Percentiles rank a stretch among this genome's conserved stretches.
These are phyloP conservation scores for Selaginella moellendorffii DNA, from an alignment of 75 land plant species.

Conservation along the genomic window DNA sequence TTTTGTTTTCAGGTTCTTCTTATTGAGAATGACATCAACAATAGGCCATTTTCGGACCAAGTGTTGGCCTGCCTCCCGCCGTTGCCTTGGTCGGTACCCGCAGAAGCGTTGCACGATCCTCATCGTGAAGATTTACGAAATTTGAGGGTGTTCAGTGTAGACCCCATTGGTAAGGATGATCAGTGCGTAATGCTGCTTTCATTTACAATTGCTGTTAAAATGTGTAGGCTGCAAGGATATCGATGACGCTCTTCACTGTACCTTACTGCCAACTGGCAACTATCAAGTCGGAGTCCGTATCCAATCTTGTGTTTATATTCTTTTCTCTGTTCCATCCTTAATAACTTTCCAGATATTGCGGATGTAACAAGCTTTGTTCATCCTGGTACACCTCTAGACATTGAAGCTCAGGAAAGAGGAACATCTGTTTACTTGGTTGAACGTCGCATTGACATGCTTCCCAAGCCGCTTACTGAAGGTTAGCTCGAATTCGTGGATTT, in stretches of 20 bases:
- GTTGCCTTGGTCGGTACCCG: conserved; percentile 79
- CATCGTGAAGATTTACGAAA: conserved; percentile 66
- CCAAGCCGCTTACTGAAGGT: conserved; percentile 99
- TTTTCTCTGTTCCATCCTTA: background rate
- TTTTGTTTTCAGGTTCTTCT: conserved; percentile 54
- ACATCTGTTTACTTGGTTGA: conserved; percentile 98
- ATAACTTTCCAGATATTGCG: conserved; percentile 66
- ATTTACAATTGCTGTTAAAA: too few species aligned
- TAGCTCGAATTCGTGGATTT: background rate
- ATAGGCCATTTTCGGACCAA: conserved; percentile 85
- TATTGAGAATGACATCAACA: conserved; percentile 86
- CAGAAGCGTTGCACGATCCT: conserved; percentile 48
- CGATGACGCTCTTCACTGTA: conserved; percentile 97
- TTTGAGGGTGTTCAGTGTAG: conserved; percentile 81
- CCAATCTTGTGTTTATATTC: conserved; percentile 28
- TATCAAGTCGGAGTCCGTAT: conserved; percentile 99
- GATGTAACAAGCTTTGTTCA: conserved; percentile 97
- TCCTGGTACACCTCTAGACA: conserved; percentile 87
- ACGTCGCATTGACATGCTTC: conserved; percentile 96
- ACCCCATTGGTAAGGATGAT: conserved; percentile 71
- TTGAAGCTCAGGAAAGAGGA: conserved; percentile 83
- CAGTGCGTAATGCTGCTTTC: too few species aligned
- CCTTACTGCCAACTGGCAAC: conserved; percentile 62
- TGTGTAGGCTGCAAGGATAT: conserved; percentile 94
- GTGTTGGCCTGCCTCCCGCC: conserved; percentile 91